Base-by-base conservation (phyloP, 148 eudicot genomes). In the Cornus controversa region DNA sequence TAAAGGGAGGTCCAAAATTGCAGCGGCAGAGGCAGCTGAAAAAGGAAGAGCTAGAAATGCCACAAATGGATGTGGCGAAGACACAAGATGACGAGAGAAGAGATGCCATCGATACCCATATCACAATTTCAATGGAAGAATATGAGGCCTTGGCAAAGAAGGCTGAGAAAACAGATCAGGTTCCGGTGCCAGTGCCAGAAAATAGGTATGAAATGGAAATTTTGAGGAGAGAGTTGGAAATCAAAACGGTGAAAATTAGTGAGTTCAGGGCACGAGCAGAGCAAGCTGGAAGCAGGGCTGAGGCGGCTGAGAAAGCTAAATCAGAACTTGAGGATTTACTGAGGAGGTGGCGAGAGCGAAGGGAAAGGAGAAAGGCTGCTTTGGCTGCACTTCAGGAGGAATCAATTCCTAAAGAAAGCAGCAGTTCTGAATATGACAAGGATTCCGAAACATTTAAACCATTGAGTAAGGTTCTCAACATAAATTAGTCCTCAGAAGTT, bases 181-280 rank as follows among this genome's bases (percentile, higher is more conserved):
- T 40, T 22, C 8, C 14, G 34, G 69, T 53, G 27, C 66, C 22
- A 13, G 66, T n/a, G 60, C 40, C 66, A 16, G 63, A 57, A 50
- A 37, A 15, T 20, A 16, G 3, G n/a, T 10, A 54, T 24, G 80
- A 81, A 31, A 13, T 53, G 23, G 63, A 72, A 8, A 34, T 5
- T n/a, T n/a, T 69, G 72, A 36, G 9, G 53, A 69, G 37, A 40
- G 54, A 69, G 54, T 40, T 85, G 71, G 85, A 85, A 24, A 24
- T 26, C 0, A 72, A 79, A 10, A 65, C 23, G 15, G 26, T 65
- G n/a, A 82, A 66, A 66, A 67, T 85, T 0, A 70, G 78, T 4
- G 87, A 79, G 76, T 67, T 82, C 4, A 79, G 85, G 85, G 73
- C 80, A 15, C 67, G 83, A 64, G 82, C 81, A n/a, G 85, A 79